Conservation (phyloP, 2,329 filamentous ascomycete genomes). For the Trichoderma atrobrunneum region DNA sequence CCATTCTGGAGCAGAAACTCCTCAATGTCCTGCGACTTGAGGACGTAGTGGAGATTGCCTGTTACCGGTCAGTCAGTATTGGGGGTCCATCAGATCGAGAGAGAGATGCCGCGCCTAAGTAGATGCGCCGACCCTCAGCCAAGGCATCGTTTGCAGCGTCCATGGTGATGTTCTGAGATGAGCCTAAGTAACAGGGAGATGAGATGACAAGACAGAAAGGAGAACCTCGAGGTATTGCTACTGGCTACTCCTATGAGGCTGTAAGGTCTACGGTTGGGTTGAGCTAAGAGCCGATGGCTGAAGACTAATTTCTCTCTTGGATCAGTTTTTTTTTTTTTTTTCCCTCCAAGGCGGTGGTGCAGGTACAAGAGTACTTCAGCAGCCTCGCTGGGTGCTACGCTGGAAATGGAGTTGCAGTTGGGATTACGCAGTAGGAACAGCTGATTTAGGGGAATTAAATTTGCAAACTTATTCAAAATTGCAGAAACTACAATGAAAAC, state of each 20-base stretch:
- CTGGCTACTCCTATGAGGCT: neutral
- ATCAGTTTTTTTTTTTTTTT: conserved; percentile 5
- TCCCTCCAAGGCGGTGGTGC: conserved; percentile 10
- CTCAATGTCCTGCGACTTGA: conserved; percentile 57
- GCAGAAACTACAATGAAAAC: rapidly evolving
- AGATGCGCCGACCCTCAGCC: conserved; percentile 47
- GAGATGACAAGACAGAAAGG: neutral
- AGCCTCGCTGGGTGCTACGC: neutral
- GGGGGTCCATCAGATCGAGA: neutral
- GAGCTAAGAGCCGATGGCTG: conserved; percentile 4
- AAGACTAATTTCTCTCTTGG: conserved; percentile 13
- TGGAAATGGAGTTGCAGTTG: neutral
- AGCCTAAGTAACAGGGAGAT: neutral
- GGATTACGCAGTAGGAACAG: neutral
- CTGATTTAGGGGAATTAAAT: neutral
- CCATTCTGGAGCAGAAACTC: conserved; percentile 47
- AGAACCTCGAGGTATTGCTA: neutral
- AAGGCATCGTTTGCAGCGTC: conserved; percentile 24
- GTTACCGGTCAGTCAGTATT: conserved; percentile 16
- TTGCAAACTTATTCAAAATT: neutral
- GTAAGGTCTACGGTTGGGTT: conserved; percentile 3
- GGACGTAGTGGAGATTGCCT: conserved; percentile 57
- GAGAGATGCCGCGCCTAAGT: conserved; percentile 45
- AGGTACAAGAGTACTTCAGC: conserved; percentile 16
- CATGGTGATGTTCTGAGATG: neutral